Evolutionary conservation across 805 yeast species (phyloP).

Genomic region (Komagataella ulmi): DNA sequence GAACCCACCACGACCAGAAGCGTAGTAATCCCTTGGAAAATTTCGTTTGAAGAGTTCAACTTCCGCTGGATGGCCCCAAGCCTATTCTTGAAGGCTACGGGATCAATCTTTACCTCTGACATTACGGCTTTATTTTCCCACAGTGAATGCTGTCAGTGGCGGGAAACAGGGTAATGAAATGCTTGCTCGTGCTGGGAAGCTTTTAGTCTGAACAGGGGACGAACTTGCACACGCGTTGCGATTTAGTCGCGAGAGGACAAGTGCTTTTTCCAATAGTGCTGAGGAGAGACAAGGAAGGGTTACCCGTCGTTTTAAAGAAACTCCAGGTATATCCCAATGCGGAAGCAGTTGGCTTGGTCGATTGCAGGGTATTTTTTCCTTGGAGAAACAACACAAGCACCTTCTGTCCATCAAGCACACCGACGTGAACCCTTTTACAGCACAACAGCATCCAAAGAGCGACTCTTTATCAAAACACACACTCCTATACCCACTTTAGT

Average conservation of each 20-base stretch:
- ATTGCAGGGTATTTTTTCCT: not conserved
- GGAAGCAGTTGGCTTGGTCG: not conserved
- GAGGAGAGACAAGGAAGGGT: not conserved
- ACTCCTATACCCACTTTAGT: not conserved
- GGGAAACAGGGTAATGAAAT: not conserved
- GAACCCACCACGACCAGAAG: constrained; percentile 70
- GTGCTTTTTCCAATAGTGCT: not conserved
- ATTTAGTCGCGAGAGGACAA: not conserved
- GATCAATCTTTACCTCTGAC: constrained; percentile 49
- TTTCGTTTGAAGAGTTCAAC: constrained; percentile 11
- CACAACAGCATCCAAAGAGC: not conserved
- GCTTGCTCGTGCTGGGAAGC: not conserved
- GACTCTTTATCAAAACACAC: not conserved
- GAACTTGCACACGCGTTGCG: not conserved
- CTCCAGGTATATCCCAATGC: not conserved
- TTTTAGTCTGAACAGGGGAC: not conserved
- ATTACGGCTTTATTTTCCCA: constrained; percentile 14
- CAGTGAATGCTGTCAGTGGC: not conserved
- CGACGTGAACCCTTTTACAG: not conserved
- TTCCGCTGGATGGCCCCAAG: constrained; percentile 27
- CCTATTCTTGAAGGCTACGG: constrained; percentile 37
- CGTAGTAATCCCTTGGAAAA: constrained; percentile 31
- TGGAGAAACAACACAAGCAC: not conserved
- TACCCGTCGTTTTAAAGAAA: not conserved
- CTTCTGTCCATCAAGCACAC: not conserved